phyloP scores from a whole-genome alignment of 768 basidiomycete genomes.

The Termitomyces sp. region DNA sequence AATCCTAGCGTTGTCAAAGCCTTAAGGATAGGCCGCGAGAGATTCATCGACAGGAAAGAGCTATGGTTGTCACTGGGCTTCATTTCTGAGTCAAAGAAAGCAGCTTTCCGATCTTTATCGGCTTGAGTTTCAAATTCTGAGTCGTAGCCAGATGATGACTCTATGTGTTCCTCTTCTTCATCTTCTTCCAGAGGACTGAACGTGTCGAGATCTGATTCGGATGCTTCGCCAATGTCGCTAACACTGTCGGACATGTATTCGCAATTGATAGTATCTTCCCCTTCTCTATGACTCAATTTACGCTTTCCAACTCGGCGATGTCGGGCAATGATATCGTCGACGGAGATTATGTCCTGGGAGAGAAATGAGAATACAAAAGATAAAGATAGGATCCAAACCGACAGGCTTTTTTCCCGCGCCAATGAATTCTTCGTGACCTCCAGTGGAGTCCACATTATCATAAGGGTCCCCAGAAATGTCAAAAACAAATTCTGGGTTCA shows the following conservation, averaged over 20 bases:
- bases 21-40: slow-evolving; percentile 91
- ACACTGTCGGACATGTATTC: slow-evolving; percentile 29
- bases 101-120: slow-evolving; percentile 75
- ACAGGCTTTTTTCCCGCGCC: slow-evolving; percentile 62
- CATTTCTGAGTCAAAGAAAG: slow-evolving; percentile 74
- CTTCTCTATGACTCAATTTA: slow-evolving; percentile 44
- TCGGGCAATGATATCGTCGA: slow-evolving; percentile 89
- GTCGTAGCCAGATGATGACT: slow-evolving; percentile 27
- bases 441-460: slow-evolving; percentile 38
- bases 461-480: slow-evolving; percentile 73
- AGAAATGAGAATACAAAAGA: slow-evolving; percentile 1
- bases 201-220: slow-evolving; percentile 24
- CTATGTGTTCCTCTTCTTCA: slow-evolving; percentile 24
- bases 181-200: slow-evolving; percentile 23
- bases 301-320: slow-evolving; percentile 58
- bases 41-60: slow-evolving; percentile 90
- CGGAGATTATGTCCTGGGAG: slow-evolving; percentile 67
- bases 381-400: slow-evolving; percentile 16
- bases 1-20: slow-evolving; percentile 82
- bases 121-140: slow-evolving; percentile 55
- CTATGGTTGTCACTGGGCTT: slow-evolving; percentile 47
- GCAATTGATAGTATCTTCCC: slow-evolving; percentile 24
- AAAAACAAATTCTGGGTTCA: slow-evolving; percentile 83
- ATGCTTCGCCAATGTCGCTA: slow-evolving; percentile 25
- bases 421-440: slow-evolving; percentile 48